phyloP scores from a whole-genome alignment of 2,329 filamentous ascomycete genomes.

The Colletotrichum tofieldiae region DNA sequence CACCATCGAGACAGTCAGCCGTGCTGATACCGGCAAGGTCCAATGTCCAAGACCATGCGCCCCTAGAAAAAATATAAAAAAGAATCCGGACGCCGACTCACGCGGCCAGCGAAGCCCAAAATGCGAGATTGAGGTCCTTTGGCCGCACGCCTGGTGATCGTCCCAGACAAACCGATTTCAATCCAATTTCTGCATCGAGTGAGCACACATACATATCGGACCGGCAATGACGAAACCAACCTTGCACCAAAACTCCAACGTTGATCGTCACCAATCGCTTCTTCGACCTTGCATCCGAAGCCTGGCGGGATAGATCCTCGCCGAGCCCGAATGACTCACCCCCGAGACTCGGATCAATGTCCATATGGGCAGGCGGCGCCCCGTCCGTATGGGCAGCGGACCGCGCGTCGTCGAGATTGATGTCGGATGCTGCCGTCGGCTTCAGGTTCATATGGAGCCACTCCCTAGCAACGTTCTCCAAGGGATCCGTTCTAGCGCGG shows the following conservation, averaged over 20 bases:
- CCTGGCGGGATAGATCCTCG: neutral
- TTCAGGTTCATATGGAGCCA: neutral
- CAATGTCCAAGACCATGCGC: neutral
- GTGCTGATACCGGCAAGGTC: neutral
- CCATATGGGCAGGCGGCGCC: neutral
- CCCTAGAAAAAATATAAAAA: neutral
- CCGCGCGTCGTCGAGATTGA: constrained; percentile 6
- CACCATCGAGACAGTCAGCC: neutral
- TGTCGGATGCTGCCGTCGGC: constrained; percentile 1
- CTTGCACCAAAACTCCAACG: constrained; percentile 49
- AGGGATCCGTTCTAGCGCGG: neutral
- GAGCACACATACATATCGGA: neutral
- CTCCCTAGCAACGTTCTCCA: neutral
- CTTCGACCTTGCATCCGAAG: constrained; percentile 42
- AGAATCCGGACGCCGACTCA: neutral
- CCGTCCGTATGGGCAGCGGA: neutral
- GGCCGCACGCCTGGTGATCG: constrained; percentile 57
- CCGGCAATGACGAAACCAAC: constrained; percentile 46
- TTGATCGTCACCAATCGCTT: constrained; percentile 54
- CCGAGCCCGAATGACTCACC: constrained; percentile 14
- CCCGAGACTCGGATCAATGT: constrained; percentile 23
- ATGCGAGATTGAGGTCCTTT: constrained; percentile 51
- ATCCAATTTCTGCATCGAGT: constrained; percentile 52
- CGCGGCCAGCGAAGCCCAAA: constrained; percentile 37
- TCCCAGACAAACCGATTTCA: constrained; percentile 57